A percentile compares a stretch with the other conserved stretches of the same genome.
Conservation (phyloP, 257 asterid species). For the Solanum chiquidenum region DNA sequence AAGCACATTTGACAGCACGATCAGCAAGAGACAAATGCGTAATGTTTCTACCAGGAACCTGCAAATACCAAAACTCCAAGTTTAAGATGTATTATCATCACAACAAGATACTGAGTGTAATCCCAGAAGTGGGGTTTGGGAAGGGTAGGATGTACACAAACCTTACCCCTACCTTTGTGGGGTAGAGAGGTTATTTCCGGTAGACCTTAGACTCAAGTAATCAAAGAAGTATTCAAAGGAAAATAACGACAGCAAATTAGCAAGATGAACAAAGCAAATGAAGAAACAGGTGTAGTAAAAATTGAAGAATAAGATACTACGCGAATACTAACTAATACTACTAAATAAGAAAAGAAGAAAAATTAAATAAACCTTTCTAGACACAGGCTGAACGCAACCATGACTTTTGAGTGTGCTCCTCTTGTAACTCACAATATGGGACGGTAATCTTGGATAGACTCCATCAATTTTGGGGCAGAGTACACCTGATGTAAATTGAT, state of each 20-base stretch:
- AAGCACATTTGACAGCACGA: conserved; percentile 10
- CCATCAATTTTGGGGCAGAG: conserved; percentile 9
- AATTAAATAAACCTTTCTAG: conserved; percentile 19
- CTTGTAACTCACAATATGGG: conserved; percentile 3
- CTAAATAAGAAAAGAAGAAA: not conserved
- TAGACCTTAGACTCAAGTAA: not conserved
- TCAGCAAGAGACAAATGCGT: conserved; percentile 3
- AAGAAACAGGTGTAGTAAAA: not conserved
- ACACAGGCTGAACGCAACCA: not conserved
- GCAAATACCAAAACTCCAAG: not conserved
- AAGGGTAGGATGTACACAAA: not conserved
- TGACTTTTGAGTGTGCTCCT: conserved; percentile 10
- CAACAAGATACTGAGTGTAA: not conserved
- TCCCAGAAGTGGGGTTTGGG: not conserved
- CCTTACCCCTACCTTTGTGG: not conserved
- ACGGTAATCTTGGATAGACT: conserved; percentile 12
- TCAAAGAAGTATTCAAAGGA: not conserved
- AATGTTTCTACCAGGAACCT: conserved; percentile 14
- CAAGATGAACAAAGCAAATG: not conserved
- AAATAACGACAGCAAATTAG: not conserved
- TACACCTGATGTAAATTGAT: conserved; percentile 15
- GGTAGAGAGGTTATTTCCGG: not conserved
- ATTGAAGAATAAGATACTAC: not conserved
- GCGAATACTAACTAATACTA: not conserved
- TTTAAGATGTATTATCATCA: not conserved